Conservation (phyloP, 2,329 filamentous ascomycete species). For the Fonsecaea pedrosoi region DNA sequence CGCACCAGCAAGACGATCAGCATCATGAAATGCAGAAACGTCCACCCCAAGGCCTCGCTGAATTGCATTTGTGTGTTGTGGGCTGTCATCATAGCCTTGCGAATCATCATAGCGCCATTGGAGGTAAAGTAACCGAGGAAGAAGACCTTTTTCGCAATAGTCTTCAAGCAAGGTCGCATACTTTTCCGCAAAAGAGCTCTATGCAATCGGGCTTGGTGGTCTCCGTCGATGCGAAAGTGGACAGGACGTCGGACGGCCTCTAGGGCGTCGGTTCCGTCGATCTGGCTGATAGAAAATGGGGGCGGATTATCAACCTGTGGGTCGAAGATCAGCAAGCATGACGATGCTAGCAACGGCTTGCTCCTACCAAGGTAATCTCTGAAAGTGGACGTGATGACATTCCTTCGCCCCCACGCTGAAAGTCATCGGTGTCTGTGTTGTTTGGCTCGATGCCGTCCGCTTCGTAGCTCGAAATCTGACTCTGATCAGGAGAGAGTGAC, state of each 20-base stretch:
- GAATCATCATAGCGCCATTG: background rate
- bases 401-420: background rate
- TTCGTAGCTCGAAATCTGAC: background rate
- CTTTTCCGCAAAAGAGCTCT: background rate
- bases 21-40: background rate
- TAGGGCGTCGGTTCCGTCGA: background rate
- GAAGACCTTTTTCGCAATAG: background rate
- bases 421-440: background rate
- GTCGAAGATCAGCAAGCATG: background rate
- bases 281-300: background rate
- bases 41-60: background rate
- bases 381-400: background rate
- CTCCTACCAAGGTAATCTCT: conserved; percentile 7
- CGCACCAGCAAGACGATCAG: background rate
- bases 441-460: background rate
- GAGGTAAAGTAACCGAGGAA: background rate
- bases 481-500: background rate
- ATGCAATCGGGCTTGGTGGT: background rate
- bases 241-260: background rate
- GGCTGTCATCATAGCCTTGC: background rate
- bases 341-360: background rate
- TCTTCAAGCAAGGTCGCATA: background rate
- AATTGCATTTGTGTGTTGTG: background rate
- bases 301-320: background rate
- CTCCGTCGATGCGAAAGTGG: background rate